A percentile compares a stretch with the other conserved stretches of the same genome.
Conservation (phyloP, 495 filamentous ascomycete genomes). For the Cetradonia linearis region DNA sequence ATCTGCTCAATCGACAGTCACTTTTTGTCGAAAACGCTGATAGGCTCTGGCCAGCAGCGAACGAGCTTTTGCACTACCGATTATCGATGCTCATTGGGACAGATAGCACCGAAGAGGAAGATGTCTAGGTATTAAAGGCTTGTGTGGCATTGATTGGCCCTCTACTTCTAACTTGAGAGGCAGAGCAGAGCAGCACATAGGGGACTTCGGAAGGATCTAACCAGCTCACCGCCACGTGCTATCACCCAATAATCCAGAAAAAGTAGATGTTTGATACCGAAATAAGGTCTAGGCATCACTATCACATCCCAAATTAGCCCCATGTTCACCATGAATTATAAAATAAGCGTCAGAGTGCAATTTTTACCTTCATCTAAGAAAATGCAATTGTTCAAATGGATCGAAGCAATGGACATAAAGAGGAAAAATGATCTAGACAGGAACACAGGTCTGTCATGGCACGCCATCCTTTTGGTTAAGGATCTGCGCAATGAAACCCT, state of each 20-base stretch:
- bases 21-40: not conserved
- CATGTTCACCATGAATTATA: not conserved
- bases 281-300: not conserved
- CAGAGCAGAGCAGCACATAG: no score
- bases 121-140: not conserved
- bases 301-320: not conserved
- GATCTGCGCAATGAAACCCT: constrained; percentile 53
- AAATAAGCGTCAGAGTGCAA: not conserved
- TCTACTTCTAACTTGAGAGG: not conserved
- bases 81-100: not conserved
- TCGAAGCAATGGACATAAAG: not conserved
- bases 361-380: not conserved
- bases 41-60: not conserved
- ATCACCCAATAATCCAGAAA: not conserved
- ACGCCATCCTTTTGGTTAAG: not conserved
- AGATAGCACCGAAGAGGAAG: not conserved
- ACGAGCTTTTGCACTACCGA: not conserved
- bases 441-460: no score
- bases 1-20: not conserved
- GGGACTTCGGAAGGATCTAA: not conserved
- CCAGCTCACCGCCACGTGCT: not conserved
- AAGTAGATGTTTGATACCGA: not conserved
- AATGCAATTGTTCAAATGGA: not conserved
- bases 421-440: not conserved
- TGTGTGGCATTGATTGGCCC: not conserved